Evolutionary conservation across 2,329 filamentous ascomycete genomes (phyloP).

Genomic region (Macrophomina pseudophaseolina): DNA sequence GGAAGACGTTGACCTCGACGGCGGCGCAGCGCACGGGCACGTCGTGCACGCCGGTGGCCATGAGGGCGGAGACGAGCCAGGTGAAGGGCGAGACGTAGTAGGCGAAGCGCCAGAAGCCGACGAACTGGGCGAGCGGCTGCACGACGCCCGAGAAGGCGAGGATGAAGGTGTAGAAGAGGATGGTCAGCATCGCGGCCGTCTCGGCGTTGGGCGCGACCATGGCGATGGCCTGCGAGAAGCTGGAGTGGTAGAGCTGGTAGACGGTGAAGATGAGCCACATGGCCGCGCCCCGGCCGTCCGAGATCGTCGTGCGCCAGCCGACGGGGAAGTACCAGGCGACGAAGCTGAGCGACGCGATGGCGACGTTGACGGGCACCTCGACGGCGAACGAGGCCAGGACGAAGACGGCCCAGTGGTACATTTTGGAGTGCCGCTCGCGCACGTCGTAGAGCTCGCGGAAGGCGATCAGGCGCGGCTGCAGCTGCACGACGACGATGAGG

Average conservation of each 20-base stretch:
- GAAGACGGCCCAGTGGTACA: slow-evolving; percentile 77
- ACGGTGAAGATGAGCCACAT: slow-evolving; percentile 61
- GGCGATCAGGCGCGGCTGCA: slow-evolving; percentile 64
- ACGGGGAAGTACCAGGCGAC: slow-evolving; percentile 69
- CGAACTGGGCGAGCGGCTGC: slow-evolving; percentile 62
- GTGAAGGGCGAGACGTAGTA: slow-evolving; percentile 71
- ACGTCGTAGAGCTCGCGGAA: slow-evolving; percentile 65
- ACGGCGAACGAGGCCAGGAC: slow-evolving; percentile 73
- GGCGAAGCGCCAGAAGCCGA: slow-evolving; percentile 80
- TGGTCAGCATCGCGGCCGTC: slow-evolving; percentile 69
- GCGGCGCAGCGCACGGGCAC: slow-evolving; percentile 55
- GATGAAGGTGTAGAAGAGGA: slow-evolving; percentile 61
- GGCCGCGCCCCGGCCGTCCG: not conserved
- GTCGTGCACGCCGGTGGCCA: slow-evolving; percentile 48
- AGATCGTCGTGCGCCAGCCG: slow-evolving; percentile 16
- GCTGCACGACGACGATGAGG: slow-evolving; percentile 58
- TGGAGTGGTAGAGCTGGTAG: slow-evolving; percentile 51
- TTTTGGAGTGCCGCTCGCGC: slow-evolving; percentile 67
- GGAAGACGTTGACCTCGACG: slow-evolving; percentile 50
- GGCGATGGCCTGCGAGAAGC: slow-evolving; percentile 74
- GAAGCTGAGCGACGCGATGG: slow-evolving; percentile 68
- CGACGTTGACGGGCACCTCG: slow-evolving; percentile 70
- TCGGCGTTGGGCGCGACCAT: slow-evolving; percentile 72
- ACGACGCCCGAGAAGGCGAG: slow-evolving; percentile 69
- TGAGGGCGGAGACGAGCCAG: slow-evolving; percentile 59